These are phyloP conservation scores for Helichrysum umbraculigerum DNA, from an alignment of 129 eudicot genomes.

Conservation along the genomic window DNA sequence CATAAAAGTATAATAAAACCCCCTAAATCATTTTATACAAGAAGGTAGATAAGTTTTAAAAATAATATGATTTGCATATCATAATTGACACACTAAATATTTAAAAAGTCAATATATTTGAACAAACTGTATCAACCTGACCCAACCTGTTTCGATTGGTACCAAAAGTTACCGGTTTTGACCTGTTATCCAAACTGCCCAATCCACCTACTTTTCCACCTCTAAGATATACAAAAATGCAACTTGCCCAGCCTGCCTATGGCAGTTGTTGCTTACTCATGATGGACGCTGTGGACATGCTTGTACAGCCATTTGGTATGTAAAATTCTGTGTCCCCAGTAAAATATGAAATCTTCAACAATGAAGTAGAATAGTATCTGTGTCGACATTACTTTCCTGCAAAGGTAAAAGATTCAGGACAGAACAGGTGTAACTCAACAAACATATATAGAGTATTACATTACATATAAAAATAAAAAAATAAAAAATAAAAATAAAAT, in stretches of 20 bases:
- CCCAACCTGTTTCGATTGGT: not conserved
- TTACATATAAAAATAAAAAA: too few species aligned
- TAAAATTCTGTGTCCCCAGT: constrained; percentile 97
- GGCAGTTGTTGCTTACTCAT: constrained; percentile 11
- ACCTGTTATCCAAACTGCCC: not conserved
- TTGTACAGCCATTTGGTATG: constrained; percentile 98
- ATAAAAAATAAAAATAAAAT: too few species aligned
- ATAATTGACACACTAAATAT: not conserved
- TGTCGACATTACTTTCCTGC: constrained; percentile 87
- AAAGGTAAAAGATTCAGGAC: constrained; percentile 14
- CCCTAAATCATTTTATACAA: not conserved
- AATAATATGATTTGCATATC: not conserved
- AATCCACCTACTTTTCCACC: not conserved
- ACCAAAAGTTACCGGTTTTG: not conserved
- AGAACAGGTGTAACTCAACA: constrained; percentile 7
- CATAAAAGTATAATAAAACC: not conserved
- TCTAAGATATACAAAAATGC: not conserved
- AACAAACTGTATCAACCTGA: not conserved
- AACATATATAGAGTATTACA: not conserved
- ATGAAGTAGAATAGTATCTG: constrained; percentile 90
- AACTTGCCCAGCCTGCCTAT: not conserved
- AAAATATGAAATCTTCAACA: constrained; percentile 94
- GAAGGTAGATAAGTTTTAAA: not conserved
- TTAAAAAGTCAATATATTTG: not conserved
- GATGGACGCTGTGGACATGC: constrained; percentile 97